Evolutionary conservation across 129 eudicot genomes (phyloP).

Genomic region (Pittosporum tobira): DNA sequence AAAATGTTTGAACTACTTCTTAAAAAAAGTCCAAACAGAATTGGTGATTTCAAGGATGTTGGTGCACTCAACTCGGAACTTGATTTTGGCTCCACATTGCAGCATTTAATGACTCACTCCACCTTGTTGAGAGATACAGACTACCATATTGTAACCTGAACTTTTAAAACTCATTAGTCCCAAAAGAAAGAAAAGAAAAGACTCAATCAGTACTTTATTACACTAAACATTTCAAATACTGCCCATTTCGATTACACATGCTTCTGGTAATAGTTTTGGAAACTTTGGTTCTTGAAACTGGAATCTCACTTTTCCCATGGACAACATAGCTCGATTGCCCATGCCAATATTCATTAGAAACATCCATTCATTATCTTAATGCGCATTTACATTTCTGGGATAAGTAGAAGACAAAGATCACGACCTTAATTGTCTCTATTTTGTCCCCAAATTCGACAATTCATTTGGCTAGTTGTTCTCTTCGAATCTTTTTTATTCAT

Average conservation of each 20-base stretch:
- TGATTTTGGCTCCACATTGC: neutral
- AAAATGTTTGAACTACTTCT: slow-evolving; percentile 13
- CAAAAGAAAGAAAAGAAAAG: no score
- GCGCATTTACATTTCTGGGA: slow-evolving; percentile 19
- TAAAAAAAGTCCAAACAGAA: neutral
- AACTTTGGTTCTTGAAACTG: neutral
- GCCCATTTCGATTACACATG: neutral
- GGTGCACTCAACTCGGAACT: neutral
- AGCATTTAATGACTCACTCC: neutral
- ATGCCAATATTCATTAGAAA: slow-evolving; percentile 40
- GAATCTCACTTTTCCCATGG: neutral
- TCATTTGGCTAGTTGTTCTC: no score
- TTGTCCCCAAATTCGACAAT: neutral
- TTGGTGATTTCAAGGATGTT: slow-evolving; percentile 12
- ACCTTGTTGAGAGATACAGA: neutral
- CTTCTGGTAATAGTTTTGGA: neutral
- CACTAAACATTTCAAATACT: no score
- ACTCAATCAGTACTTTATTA: no score
- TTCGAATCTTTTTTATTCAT: no score
- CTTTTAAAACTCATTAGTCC: neutral
- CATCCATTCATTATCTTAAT: slow-evolving; percentile 34
- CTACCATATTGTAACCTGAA: neutral
- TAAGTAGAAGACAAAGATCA: slow-evolving; percentile 28
- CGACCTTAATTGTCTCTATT: slow-evolving; percentile 23
- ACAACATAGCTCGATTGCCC: slow-evolving; percentile 21